These are phyloP conservation scores for Ascodesmis nigricans DNA, from an alignment of 495 filamentous ascomycete species.

Conservation along the genomic window DNA sequence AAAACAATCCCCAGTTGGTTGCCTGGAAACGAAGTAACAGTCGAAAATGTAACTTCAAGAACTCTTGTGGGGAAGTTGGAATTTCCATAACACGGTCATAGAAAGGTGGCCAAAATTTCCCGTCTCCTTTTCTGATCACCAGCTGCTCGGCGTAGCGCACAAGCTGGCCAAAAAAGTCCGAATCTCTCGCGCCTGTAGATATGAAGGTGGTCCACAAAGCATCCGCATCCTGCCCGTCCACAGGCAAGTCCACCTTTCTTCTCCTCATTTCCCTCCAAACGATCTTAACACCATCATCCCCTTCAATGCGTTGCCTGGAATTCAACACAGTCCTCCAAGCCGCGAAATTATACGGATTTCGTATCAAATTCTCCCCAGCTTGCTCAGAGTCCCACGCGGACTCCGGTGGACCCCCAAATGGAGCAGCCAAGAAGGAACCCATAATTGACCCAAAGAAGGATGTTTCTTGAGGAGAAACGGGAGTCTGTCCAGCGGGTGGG, in stretches of 20 bases:
- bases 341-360: too few species aligned
- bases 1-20: slow-evolving; percentile 8
- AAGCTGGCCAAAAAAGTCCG: slow-evolving; percentile 8
- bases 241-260: slow-evolving; percentile 12
- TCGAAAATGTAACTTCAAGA: not conserved
- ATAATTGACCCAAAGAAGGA: too few species aligned
- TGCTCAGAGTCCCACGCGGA: too few species aligned
- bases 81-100: slow-evolving; percentile 13
- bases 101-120: slow-evolving; percentile 8
- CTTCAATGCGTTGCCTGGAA: slow-evolving; percentile 12
- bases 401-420: too few species aligned
- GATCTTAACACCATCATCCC: slow-evolving; percentile 11
- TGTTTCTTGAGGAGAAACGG: too few species aligned
- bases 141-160: slow-evolving; percentile 12
- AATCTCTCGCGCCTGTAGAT: slow-evolving; percentile 8
- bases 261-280: slow-evolving; percentile 14
- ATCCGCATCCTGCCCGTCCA: slow-evolving; percentile 7
- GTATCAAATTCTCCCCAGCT: too few species aligned
- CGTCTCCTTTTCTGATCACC: slow-evolving; percentile 2
- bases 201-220: slow-evolving; percentile 13
- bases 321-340: slow-evolving; percentile 15
- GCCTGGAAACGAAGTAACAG: slow-evolving; percentile 1
- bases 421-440: too few species aligned
- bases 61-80: not conserved
- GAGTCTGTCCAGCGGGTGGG: too few species aligned